These are phyloP conservation scores for Phytophthora fragariaefolia DNA, from an alignment of 352 stramenopile genomes.

Conservation along the genomic window DNA sequence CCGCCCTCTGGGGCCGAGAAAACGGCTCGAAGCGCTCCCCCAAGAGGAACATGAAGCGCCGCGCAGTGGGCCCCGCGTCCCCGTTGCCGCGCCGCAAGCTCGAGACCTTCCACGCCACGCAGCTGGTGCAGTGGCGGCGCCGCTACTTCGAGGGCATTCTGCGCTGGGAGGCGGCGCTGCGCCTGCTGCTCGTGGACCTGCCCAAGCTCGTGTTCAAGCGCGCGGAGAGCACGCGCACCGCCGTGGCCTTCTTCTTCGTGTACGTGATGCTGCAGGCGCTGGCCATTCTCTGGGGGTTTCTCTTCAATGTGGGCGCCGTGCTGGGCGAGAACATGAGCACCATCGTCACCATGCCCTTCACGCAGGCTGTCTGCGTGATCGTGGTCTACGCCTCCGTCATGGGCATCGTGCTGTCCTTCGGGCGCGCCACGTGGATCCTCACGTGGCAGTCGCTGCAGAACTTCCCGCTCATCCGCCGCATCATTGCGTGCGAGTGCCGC, in stretches of 20 bases:
- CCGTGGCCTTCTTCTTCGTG: conserved; percentile 84
- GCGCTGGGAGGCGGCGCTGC: conserved; percentile 65
- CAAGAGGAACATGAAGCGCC: conserved; percentile 20
- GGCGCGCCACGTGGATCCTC: conserved; percentile 87
- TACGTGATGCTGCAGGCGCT: conserved; percentile 88
- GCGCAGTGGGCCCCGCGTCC: background rate
- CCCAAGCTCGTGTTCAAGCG: conserved; percentile 60
- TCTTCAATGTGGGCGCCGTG: conserved; percentile 87
- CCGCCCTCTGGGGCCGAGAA: too few relatives aligned
- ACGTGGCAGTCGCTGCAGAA: conserved; percentile 89
- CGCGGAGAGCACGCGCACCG: conserved; percentile 56
- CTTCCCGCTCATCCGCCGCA: conserved; percentile 87
- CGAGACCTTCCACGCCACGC: conserved; percentile 29
- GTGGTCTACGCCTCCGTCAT: conserved; percentile 87
- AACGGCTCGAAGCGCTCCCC: background rate
- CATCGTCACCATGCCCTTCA: conserved; percentile 84
- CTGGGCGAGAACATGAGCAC: conserved; percentile 87
- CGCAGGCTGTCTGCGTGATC: conserved; percentile 78
- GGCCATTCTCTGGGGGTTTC: conserved; percentile 87
- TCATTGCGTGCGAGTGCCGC: conserved; percentile 78
- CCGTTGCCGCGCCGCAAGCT: conserved; percentile 13
- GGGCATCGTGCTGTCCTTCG: conserved; percentile 84
- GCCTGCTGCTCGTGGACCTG: conserved; percentile 62
- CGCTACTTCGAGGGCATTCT: conserved; percentile 75
- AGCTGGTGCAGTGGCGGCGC: conserved; percentile 51